A percentile compares a stretch with the other conserved stretches of the same genome.
phyloP scores from a whole-genome alignment of 176 grass and related monocot genomes.

The Oryza longistaminata region DNA sequence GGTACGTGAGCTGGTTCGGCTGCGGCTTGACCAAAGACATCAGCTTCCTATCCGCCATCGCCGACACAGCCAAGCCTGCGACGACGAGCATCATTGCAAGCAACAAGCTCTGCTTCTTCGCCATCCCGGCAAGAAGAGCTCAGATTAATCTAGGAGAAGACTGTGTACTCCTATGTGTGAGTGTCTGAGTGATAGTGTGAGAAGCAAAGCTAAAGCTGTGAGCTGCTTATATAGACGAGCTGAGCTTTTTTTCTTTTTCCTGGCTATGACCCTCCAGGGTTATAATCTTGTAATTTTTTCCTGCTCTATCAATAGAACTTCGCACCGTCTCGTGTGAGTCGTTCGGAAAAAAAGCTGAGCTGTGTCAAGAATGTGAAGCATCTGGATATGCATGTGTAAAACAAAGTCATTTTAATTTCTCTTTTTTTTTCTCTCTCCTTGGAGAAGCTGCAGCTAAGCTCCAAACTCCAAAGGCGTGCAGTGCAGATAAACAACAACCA shows the following conservation, averaged over 20 bases:
- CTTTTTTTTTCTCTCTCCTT: background rate
- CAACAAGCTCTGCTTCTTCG: conserved; percentile 4
- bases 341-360: no score
- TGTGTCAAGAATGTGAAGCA: background rate
- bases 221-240: conserved; percentile 26
- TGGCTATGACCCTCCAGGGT: no score
- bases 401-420: background rate
- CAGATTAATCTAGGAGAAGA: background rate
- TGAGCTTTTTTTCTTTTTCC: no score
- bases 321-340: no score
- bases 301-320: no score
- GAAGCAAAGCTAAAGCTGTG: background rate
- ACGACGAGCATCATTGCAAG: conserved; percentile 24
- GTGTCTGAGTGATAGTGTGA: background rate
- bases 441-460: background rate
- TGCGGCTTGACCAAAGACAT: conserved; percentile 46
- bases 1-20: conserved; percentile 61
- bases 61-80: background rate
- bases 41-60: conserved; percentile 45
- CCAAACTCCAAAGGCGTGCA: background rate
- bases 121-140: conserved; percentile 16
- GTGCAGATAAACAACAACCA: background rate
- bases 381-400: background rate
- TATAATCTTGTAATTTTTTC: no score
- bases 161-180: background rate